Conservation (phyloP, 768 basidiomycete species). For the Russula compacta region DNA sequence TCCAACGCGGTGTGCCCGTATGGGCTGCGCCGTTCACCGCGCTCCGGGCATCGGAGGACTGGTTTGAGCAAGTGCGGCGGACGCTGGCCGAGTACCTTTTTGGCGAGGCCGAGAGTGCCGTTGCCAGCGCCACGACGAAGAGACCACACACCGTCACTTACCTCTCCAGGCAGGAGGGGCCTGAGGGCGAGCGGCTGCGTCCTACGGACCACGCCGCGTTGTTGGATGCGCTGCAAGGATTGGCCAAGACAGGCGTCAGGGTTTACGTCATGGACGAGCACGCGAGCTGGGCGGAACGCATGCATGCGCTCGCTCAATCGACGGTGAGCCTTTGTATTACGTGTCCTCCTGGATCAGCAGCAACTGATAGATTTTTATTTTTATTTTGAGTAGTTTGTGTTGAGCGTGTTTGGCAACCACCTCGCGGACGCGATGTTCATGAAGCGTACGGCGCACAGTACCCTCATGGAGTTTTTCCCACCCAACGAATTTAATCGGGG, state of each 20-base stretch:
- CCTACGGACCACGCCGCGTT: conserved; percentile 51
- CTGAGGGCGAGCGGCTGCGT: conserved; percentile 38
- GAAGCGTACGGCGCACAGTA: conserved; percentile 3
- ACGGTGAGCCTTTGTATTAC: conserved; percentile 2
- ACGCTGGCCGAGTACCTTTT: conserved; percentile 40
- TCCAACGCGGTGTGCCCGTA: conserved; percentile 22
- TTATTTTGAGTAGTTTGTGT: conserved; percentile 4
- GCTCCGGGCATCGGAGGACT: conserved; percentile 30
- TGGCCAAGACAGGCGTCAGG: conserved; percentile 28
- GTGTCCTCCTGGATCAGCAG: not conserved
- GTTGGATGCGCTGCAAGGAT: conserved; percentile 42
- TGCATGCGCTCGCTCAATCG: conserved; percentile 16
- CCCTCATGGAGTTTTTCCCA: conserved; percentile 19
- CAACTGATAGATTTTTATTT: not conserved
- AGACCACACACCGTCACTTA: conserved; percentile 53
- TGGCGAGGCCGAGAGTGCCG: conserved; percentile 20
- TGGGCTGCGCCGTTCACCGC: conserved; percentile 31
- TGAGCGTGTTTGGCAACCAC: conserved; percentile 15
- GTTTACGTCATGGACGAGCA: conserved; percentile 13
- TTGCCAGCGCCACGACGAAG: conserved; percentile 11
- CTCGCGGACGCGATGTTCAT: conserved; percentile 16
- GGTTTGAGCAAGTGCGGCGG: conserved; percentile 36
- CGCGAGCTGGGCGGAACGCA: conserved; percentile 15
- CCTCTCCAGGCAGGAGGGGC: conserved; percentile 50
- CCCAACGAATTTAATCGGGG: conserved; percentile 6